Evolutionary conservation across 169 alveolate genomes (phyloP), one percentile per base, ranked within the genome.

Genomic region (Cryptosporidium viatorum): DNA sequence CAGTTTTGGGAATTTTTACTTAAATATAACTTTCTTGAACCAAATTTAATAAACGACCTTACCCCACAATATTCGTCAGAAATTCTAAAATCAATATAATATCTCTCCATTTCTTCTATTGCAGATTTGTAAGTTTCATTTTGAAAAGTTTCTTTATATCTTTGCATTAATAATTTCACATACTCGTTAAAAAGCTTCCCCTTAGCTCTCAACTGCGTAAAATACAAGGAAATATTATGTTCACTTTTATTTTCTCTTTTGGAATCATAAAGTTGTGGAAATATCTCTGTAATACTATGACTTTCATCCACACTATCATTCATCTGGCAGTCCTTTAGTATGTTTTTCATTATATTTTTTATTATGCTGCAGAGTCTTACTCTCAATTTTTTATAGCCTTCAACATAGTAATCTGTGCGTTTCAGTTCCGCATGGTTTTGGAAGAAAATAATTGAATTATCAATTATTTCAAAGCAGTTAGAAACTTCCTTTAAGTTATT

Each of bases 351-450:
- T 10, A 43, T 14, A 80, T 23, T 62, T 48, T 62, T 65, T 21
- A 80, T 43, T 35, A 62, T 59, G 23, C 6, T 12, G 29, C 89
- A 80, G 18, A 80, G 68, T 26, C 37, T 62, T 8, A 80, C 37
- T 62, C 89, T 80, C n/a, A 80, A 45, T 29, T 80, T 80, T 43
- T 62, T 80, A 48, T 62, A 80, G 3, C 68, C 68, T 9, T 80
- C 89, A 9, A 67, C 26, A 80, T 80, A 80, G 43, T 80, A 43
- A 26, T 80, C 75, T 23, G 37, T 65, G 18, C 59, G 41, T 43
- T 48, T 62, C 23, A 80, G 7, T 23, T 80, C 89, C 5, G 41
- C 21, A 50, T 80, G 73, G 18, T 62, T 52, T 14, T 80, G 75
- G 37, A 80, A 80, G 35, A 80, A 80, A 41, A 43, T 14, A 16